A percentile compares a stretch with the other conserved stretches of the same genome.
These are phyloP conservation scores for Talaromyces sp. DNA, from an alignment of 2,329 filamentous ascomycete genomes.

Conservation along the genomic window DNA sequence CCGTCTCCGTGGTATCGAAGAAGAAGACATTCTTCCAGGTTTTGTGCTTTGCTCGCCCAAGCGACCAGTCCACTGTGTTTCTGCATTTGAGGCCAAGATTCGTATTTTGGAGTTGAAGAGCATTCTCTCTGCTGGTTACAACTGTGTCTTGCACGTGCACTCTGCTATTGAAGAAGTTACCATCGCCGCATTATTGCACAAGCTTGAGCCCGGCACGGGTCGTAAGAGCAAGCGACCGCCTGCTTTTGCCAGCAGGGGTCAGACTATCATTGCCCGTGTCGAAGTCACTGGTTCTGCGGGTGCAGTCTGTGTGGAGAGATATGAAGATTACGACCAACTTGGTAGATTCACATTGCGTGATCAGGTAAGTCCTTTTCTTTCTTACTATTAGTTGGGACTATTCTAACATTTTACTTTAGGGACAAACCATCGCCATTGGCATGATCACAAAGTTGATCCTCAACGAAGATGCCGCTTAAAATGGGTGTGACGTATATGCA, in stretches of 20 bases:
- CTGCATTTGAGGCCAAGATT: conserved; percentile 92
- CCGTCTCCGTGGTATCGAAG: conserved; percentile 89
- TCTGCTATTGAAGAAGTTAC: conserved; percentile 97
- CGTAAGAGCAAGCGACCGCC: conserved; percentile 92
- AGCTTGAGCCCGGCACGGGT: conserved; percentile 89
- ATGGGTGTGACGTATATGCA: conserved; percentile 3
- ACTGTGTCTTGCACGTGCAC: conserved; percentile 96
- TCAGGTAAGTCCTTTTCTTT: conserved; percentile 56
- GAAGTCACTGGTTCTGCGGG: conserved; percentile 83
- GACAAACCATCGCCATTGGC: conserved; percentile 98
- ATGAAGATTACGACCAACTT: conserved; percentile 94
- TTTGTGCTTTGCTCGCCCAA: conserved; percentile 96
- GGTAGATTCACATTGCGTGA: conserved; percentile 87
- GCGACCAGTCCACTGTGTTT: conserved; percentile 86
- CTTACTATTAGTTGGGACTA: not conserved
- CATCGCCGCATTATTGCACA: conserved; percentile 83
- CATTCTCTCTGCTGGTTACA: conserved; percentile 92
- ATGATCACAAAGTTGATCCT: conserved; percentile 91
- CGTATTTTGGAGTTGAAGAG: conserved; percentile 90
- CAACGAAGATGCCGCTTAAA: conserved; percentile 29
- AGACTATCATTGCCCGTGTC: conserved; percentile 87
- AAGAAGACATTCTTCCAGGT: conserved; percentile 92
- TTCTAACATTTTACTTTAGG: conserved; percentile 53
- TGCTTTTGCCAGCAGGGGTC: conserved; percentile 76
- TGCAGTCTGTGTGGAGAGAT: conserved; percentile 86